Evolutionary conservation across 352 stramenopile species (phyloP), one percentile per base, ranked within the genome.

Genomic region (Pythium aphanidermatum): DNA sequence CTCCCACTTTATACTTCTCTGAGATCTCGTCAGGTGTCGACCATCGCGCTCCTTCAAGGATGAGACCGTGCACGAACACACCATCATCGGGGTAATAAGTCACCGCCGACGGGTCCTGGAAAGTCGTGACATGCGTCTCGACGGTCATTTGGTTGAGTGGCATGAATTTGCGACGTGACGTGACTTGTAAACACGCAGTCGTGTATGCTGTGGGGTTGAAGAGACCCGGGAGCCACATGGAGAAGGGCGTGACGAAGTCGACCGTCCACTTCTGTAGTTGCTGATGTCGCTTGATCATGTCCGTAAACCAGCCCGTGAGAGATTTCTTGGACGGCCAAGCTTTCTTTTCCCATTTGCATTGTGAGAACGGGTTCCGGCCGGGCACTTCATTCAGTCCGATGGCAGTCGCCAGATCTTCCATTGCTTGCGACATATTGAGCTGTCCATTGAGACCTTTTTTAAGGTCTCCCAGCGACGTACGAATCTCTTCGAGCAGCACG

Each of bases 191-290:
- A 55, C 97, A 94, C 24, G 94, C 95, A 0, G 94, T 98, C 35
- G 97, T 92, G 70, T 97, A 98, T 19, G 87, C 88, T 11, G 85
- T 97, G 14, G 94, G 95, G 52, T 98, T 98, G 58, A 98, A 98
- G 5, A 98, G 70, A 0, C 92, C 95, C 0, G 90, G 86, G 19
- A 98, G 68, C 95, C 94, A 98, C 25, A 98, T 86, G n/a, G 85
- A 96, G 38, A 90, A 92, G 14, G 83, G 82, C 38, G 86, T 97
- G 41, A 95, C 74, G 43, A 98, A 90, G 51, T 97, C 86, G 5
- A 74, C 63, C n/a, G 79, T 77, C 92, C 91, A 98, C 21, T 29
- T 50, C n/a, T 63, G 49, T 26, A 98, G 68, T 60, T 98, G 92
- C 34, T 90, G 51, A 57, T 97, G 74, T 29, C 92, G 85, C 56